Base-by-base conservation (phyloP, 1,284 basidiomycete species). In the Trametes polyzona region DNA sequence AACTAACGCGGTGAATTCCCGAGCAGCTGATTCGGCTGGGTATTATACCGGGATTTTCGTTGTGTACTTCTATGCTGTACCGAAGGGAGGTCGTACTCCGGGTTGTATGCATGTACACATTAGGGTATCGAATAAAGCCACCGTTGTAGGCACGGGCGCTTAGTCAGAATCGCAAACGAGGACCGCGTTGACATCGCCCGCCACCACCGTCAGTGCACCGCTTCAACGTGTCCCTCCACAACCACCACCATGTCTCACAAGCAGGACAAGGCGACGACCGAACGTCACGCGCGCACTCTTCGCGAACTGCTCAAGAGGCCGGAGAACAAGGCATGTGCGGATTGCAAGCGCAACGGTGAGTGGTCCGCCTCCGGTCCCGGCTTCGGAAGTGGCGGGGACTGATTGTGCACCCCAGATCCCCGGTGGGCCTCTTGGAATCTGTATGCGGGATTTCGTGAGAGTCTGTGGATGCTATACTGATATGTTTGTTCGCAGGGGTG, bases 361-460 rank as follows among this genome's bases (percentile, higher is more conserved):
- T 39, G 19, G 61, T 43, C 47, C 29, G 39, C 41, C 47, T 30
- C 36, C n/a, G n/a, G 30, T 12, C 32, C 27, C 7, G 16, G 10
- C 9, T 8, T 37, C 30, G 53, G 24, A 52, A 43, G 41, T 27
- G 44, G 55, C 41, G 53, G 32, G 17, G 52, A 56, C 58, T 52
- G 46, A 66, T 55, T 12, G 49, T 54, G 49, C 54, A 47, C 49
- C 42, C 33, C 66, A 96, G 96, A 98, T 79, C 93, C 96, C 35
- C 82, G 96, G 70, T 99, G 96, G 96, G 96, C 96, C 19, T 96
- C 95, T 1, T 98, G 96, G 93, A 99, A 98, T 72, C 74, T 98
- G 87, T 95, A 72, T 67, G 87, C 71, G 17, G n/a, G 19, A 36
- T 30, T n/a, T 35, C 2, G 43, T 55, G 26, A 3, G 23, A 30